Conservation (phyloP, 1,139 yeast genomes). For the Hansenula sp. region DNA sequence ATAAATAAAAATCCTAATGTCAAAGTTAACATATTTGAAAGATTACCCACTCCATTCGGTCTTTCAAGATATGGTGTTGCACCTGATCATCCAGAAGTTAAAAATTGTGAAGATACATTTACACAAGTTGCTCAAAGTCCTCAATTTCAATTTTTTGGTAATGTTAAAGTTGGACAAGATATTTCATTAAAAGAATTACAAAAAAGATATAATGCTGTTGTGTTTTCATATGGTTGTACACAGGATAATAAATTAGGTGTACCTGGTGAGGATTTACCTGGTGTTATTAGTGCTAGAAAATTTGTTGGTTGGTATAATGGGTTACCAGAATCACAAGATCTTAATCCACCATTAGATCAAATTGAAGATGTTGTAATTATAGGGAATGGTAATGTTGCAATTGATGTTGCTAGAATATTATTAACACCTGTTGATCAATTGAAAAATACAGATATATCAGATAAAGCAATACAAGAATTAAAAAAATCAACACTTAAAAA, state of each 20-base stretch:
- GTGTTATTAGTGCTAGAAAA: conserved; percentile 78
- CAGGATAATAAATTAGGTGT: conserved; percentile 54
- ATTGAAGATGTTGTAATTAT: conserved; percentile 69
- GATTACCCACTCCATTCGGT: conserved; percentile 88
- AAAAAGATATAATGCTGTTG: conserved; percentile 61
- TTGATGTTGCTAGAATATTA: conserved; percentile 82
- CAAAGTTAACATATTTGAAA: conserved; percentile 66
- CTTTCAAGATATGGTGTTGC: conserved; percentile 95
- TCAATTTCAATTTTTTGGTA: conserved; percentile 68
- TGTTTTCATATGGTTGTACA: conserved; percentile 81
- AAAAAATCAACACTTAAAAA: conserved; percentile 48
- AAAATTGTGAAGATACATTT: conserved; percentile 80
- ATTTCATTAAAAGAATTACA: conserved; percentile 45
- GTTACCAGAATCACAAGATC: conserved; percentile 53
- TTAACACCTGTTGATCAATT: conserved; percentile 47
- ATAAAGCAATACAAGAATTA: conserved; percentile 53
- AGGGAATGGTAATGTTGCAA: conserved; percentile 98
- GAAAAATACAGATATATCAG: conserved; percentile 70
- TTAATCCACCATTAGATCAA: conserved; percentile 51
- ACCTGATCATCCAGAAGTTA: conserved; percentile 98
- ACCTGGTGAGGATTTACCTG: conserved; percentile 56
- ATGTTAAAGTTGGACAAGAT: conserved; percentile 62
- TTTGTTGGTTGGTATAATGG: conserved; percentile 98
- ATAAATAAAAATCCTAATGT: conserved; percentile 48
- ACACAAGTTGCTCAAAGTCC: conserved; percentile 39